Conservation (phyloP, 495 filamentous ascomycete genomes). For the Immersiella caudata region DNA sequence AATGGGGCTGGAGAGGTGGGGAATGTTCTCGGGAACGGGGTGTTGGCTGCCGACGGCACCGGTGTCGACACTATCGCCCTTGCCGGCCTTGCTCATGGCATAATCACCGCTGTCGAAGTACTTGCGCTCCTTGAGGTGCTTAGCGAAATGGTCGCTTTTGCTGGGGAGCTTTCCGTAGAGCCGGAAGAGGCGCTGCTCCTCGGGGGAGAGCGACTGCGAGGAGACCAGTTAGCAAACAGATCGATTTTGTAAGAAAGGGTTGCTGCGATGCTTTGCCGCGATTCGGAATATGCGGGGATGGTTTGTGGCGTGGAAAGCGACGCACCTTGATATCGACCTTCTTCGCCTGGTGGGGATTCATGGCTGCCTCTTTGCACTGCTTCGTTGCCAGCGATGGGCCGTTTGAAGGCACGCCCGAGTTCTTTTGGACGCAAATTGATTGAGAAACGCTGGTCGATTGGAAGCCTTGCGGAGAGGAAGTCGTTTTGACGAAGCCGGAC, state of each 20-base stretch:
- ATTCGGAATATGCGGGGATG: not conserved
- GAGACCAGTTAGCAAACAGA: not conserved
- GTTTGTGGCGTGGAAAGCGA: conserved; percentile 25
- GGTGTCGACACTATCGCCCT: conserved; percentile 90
- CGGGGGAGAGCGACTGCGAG: conserved; percentile 75
- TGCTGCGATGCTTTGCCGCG: not conserved
- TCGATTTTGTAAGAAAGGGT: not conserved
- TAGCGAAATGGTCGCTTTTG: conserved; percentile 94
- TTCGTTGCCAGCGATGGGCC: not conserved
- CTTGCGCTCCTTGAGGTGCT: conserved; percentile 97
- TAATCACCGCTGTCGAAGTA: conserved; percentile 99
- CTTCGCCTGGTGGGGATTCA: conserved; percentile 97
- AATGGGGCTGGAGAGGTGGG: conserved; percentile 76
- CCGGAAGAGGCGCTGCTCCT: conserved; percentile 93
- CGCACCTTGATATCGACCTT: conserved; percentile 93
- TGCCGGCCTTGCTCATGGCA: conserved; percentile 96
- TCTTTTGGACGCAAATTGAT: not conserved
- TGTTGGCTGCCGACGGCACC: conserved; percentile 93
- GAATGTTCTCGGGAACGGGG: conserved; percentile 94
- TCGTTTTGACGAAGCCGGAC: not conserved
- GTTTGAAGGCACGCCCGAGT: not conserved
- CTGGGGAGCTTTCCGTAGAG: conserved; percentile 96
- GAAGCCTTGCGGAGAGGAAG: not conserved
- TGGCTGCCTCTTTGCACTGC: conserved; percentile 48
- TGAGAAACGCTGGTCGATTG: not conserved